phyloP scores from a whole-genome alignment of 805 yeast genomes.

The Hanseniaspora lindneri region DNA sequence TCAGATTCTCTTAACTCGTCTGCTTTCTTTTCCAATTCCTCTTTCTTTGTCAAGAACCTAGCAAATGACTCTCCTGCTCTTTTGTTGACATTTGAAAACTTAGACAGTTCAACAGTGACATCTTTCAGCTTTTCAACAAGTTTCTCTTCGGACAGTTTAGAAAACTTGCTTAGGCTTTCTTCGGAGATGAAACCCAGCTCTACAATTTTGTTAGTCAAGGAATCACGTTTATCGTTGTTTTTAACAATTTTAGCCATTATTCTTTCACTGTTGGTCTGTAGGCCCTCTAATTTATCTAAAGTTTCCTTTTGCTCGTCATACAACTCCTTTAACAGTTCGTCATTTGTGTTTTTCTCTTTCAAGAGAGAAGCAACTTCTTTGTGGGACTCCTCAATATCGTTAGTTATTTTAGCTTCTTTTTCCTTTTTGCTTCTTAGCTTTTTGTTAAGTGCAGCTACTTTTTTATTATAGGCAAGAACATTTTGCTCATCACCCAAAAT shows the following conservation, averaged over 20 bases:
- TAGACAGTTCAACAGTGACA: constrained; percentile 46
- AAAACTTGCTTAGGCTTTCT: constrained; percentile 52
- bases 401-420: constrained; percentile 20
- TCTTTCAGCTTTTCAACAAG: constrained; percentile 43
- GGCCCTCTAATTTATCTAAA: constrained; percentile 46
- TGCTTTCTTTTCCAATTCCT: constrained; percentile 51
- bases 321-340: constrained; percentile 36
- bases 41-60: constrained; percentile 61
- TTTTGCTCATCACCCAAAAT: constrained; percentile 18
- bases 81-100: constrained; percentile 69
- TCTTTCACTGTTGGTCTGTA: constrained; percentile 54
- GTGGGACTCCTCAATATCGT: constrained; percentile 23
- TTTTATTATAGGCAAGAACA: constrained; percentile 19
- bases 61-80: constrained; percentile 78
- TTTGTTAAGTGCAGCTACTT: constrained; percentile 18
- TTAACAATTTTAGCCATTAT: constrained; percentile 50
- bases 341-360: constrained; percentile 24
- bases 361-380: constrained; percentile 25
- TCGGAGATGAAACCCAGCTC: constrained; percentile 86
- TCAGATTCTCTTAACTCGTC: constrained; percentile 59
- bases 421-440: constrained; percentile 20
- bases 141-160: constrained; percentile 37
- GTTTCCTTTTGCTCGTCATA: constrained; percentile 46
- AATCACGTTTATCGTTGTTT: constrained; percentile 52
- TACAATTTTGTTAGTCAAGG: constrained; percentile 56